Percentiles rank a stretch among this genome's conserved stretches.
These are phyloP conservation scores for Paradendryphiella salina DNA, from an alignment of 2,329 filamentous ascomycete genomes.

Conservation along the genomic window DNA sequence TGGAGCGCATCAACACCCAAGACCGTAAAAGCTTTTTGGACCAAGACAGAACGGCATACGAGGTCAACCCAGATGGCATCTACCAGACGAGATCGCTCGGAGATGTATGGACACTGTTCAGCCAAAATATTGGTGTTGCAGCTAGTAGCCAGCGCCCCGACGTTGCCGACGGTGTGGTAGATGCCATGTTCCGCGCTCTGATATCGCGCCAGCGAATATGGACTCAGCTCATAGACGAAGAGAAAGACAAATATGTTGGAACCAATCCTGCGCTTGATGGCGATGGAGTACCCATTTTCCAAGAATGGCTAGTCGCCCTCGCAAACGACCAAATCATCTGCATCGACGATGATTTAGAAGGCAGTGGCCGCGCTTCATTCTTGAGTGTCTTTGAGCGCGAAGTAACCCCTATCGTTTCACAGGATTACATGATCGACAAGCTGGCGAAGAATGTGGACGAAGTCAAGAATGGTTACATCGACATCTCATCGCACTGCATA, in stretches of 20 bases:
- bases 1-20: slow-evolving; percentile 83
- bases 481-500: slow-evolving; percentile 92
- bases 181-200: slow-evolving; percentile 90
- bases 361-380: slow-evolving; percentile 71
- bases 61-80: slow-evolving; percentile 76
- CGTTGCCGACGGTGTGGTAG: slow-evolving; percentile 91
- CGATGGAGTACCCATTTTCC: slow-evolving; percentile 72
- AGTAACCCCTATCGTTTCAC: slow-evolving; percentile 77
- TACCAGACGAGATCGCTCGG: slow-evolving; percentile 90
- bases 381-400: slow-evolving; percentile 83
- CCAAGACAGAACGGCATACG: slow-evolving; percentile 77
- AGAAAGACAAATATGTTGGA: slow-evolving; percentile 70
- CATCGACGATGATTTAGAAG: slow-evolving; percentile 74
- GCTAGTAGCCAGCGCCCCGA: slow-evolving; percentile 83
- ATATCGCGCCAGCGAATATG: slow-evolving; percentile 81
- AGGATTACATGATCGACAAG: slow-evolving; percentile 70
- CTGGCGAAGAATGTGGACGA: slow-evolving; percentile 72
- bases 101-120: slow-evolving; percentile 96
- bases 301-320: slow-evolving; percentile 93
- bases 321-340: slow-evolving; percentile 99
- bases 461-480: slow-evolving; percentile 89
- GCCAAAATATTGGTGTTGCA: slow-evolving; percentile 86
- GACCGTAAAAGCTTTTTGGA: slow-evolving; percentile 82
- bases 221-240: slow-evolving; percentile 86
- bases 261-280: slow-evolving; percentile 62